phyloP scores from a whole-genome alignment of 2,329 filamentous ascomycete species.

The Phialemonium atrogriseum region DNA sequence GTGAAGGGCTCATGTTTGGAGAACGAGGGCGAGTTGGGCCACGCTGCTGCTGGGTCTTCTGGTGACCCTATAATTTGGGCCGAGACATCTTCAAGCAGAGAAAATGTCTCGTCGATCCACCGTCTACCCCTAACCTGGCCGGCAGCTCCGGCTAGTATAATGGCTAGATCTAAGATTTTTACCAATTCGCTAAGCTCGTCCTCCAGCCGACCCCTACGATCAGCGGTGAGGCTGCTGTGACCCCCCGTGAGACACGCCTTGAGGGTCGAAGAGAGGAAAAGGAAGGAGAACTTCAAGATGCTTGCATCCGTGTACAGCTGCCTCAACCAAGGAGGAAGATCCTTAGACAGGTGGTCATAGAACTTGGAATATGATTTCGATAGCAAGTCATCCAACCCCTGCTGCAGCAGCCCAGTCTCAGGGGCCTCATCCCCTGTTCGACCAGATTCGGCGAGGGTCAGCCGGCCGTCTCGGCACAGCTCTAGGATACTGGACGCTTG shows the following conservation, averaged over 20 bases:
- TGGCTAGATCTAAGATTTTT: conserved; percentile 60
- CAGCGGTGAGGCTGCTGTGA: too few species aligned
- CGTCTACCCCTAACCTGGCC: conserved; percentile 35
- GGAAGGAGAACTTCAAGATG: conserved; percentile 49
- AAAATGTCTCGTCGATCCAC: conserved; percentile 45
- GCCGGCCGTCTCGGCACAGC: conserved; percentile 8
- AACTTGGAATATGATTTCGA: conserved; percentile 56
- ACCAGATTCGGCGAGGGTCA: conserved; percentile 1
- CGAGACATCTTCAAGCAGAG: conserved; percentile 27
- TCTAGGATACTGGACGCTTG: conserved; percentile 10
- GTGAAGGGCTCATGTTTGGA: conserved; percentile 29
- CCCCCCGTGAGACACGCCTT: conserved; percentile 1
- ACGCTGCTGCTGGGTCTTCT: conserved; percentile 3
- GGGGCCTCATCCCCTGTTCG: neutral
- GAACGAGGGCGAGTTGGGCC: conserved; percentile 17
- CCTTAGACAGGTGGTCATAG: conserved; percentile 59
- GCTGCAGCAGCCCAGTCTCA: conserved; percentile 20
- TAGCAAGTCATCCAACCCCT: conserved; percentile 47
- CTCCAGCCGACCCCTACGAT: too few species aligned
- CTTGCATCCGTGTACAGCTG: conserved; percentile 63
- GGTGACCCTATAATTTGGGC: conserved; percentile 1
- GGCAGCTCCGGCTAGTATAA: conserved; percentile 66
- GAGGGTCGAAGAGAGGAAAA: conserved; percentile 17
- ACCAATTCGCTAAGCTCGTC: conserved; percentile 47
- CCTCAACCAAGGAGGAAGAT: conserved; percentile 61